A percentile compares a stretch with the other conserved stretches of the same genome.
Conservation (phyloP, 768 basidiomycete genomes). For the Dentipellis sp. region DNA sequence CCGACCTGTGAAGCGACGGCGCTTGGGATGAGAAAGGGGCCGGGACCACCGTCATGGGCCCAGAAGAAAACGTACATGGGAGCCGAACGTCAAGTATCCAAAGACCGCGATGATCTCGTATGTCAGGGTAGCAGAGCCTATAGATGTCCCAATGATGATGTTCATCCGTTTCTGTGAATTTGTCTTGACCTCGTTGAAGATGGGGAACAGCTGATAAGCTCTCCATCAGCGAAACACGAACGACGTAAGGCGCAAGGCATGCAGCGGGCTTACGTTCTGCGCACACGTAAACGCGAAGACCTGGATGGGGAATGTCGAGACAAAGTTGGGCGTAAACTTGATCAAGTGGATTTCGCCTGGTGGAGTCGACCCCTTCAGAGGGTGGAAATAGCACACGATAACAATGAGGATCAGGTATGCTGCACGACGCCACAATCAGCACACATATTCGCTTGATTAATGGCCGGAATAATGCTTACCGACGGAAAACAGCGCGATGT, state of each 20-base stretch:
- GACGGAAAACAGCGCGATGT: slow-evolving; percentile 84
- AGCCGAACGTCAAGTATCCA: slow-evolving; percentile 92
- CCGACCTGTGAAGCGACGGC: slow-evolving; percentile 46
- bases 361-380: slow-evolving; percentile 51
- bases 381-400: slow-evolving; percentile 69
- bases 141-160: slow-evolving; percentile 75
- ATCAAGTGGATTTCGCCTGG: slow-evolving; percentile 64
- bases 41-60: background rate
- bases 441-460: background rate
- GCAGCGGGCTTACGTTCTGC: slow-evolving; percentile 66
- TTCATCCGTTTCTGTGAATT: slow-evolving; percentile 85
- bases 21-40: background rate
- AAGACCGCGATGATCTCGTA: slow-evolving; percentile 87
- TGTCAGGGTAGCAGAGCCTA: slow-evolving; percentile 72
- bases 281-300: slow-evolving; percentile 90
- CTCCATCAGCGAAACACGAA: background rate
- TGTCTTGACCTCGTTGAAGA: slow-evolving; percentile 81
- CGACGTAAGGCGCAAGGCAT: background rate
- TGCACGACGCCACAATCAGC: slow-evolving; percentile 19
- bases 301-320: slow-evolving; percentile 87
- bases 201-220: slow-evolving; percentile 67
- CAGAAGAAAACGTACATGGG: slow-evolving; percentile 39
- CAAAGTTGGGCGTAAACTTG: slow-evolving; percentile 67
- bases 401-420: slow-evolving; percentile 78
- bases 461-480: slow-evolving; percentile 37